Evolutionary conservation across 768 basidiomycete species (phyloP), one percentile per base, ranked within the genome.

Genomic region (Rhodocollybia butyracea): DNA sequence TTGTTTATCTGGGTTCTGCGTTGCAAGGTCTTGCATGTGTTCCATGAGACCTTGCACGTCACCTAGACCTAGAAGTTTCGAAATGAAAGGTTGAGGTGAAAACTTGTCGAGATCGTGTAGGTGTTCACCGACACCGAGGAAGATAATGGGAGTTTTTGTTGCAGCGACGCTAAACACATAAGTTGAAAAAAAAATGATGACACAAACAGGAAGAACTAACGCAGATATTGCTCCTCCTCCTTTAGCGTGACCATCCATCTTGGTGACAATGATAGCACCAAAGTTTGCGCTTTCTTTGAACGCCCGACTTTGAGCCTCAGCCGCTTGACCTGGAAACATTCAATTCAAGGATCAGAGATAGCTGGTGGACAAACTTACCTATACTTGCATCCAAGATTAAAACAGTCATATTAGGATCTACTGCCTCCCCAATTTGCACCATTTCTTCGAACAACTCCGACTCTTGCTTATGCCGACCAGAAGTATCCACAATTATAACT

Each of bases 161-260:
- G 88, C 96, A n/a, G 97, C 97, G 43, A 99, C 97, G 59, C 95
- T 97, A 65, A 43, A 30, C 32, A 50, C 57, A 26, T 57, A 41
- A 53, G 60, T 32, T 54, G 34, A 26, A 32, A n/a, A 59, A 63
- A 63, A 54, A n/a, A 12, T 19, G 19, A 48, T 24, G 30, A 27
- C 10, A 41, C 22, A 7, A 21, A 54, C 12, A 34, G 30, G 32
- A 8, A 54, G 10, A 39, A 79, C 94, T 57, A 73, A 98, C 96
- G 96, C 96, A 42, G 97, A 99, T 57, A 99, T 98, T 29, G 97
- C 97, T 22, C 97, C 97, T 69, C 97, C 97, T 54, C 97, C 97
- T 68, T 97, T 98, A 1, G 97, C 97, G 64, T 99, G 97, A 3
- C 97, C 97, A 63, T 99, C 97, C 86, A 99, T 93, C 74, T 99